Evolutionary conservation across 2,329 filamentous ascomycete genomes (phyloP), one percentile per base, ranked within the genome.

Genomic region (Lecanicillium sp.): DNA sequence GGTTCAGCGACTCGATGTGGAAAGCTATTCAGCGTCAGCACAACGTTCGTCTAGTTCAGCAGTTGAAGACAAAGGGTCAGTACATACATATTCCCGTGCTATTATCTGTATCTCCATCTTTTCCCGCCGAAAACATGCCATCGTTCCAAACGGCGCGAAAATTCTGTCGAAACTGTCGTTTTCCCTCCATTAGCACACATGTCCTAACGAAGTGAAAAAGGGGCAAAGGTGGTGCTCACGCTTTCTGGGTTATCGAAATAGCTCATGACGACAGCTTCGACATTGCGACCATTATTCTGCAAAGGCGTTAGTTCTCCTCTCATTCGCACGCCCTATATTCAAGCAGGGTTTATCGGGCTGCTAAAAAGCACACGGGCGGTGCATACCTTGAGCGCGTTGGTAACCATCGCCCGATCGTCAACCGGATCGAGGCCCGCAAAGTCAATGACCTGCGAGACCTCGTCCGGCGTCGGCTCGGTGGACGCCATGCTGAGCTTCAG

Each of bases 141-240:
- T 81, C 75, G 43, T 78, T 68, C 74, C 75, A 81, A 19, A 44
- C 18, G n/a, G 45, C 41, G 18, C 56, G 57, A 46, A 77, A 75
- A 53, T 71, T 64, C 37, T 56, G 54, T 31, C 56, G 61, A 42
- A 73, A 72, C 67, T 71, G 43, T 19, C 39, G 33, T 27, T 22
- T 33, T 7, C 9, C 19, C 29, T 33, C 14, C 17, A 37, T 37
- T 29, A 45, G 40, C 29, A 39, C 36, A 17, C 32, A 15, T 13
- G 19, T 36, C n/a, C 18, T 32, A 25, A 17, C 39, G 25, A 43
- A 40, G 17, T 39, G 28, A 43, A 38, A 47, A 37, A 44, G 49
- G 14, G 9, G 40, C 17, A 13, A 11, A 39, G 31, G 10, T 35
- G 29, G 5, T 37, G 52, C 38, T 54, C 22, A 65, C 60, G 32